A percentile compares a stretch with the other conserved stretches of the same genome.
These are phyloP conservation scores for Solioccasus polychromus DNA, from an alignment of 768 basidiomycete species.

Conservation along the genomic window DNA sequence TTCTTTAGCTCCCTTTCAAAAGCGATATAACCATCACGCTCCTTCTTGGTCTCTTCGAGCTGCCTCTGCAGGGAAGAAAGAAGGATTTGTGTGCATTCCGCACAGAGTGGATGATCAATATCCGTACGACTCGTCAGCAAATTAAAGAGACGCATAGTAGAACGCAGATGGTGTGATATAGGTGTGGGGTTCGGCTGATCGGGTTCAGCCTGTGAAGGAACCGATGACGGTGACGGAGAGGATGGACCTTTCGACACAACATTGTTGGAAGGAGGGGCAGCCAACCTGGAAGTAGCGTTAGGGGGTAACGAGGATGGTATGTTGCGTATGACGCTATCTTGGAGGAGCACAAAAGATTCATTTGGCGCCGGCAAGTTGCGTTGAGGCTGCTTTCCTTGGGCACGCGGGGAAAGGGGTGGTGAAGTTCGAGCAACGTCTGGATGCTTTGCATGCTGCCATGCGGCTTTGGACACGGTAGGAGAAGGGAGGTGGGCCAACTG, in stretches of 20 bases:
- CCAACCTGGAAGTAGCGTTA: conserved; percentile 42
- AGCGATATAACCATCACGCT: conserved; percentile 89
- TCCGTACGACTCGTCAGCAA: conserved; percentile 73
- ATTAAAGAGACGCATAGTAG: conserved; percentile 72
- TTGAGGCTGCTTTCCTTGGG: conserved; percentile 60
- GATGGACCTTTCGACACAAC: conserved; percentile 22
- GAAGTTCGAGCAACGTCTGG: conserved; percentile 32
- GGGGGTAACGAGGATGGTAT: conserved; percentile 57
- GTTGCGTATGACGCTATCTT: conserved; percentile 74
- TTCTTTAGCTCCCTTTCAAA: conserved; percentile 87
- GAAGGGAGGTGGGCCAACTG: conserved; percentile 47
- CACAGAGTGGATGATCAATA: conserved; percentile 91
- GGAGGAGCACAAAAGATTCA: conserved; percentile 89
- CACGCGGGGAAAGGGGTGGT: conserved; percentile 48
- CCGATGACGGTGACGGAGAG: conserved; percentile 24
- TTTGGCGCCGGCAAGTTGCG: conserved; percentile 57
- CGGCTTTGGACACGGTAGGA: conserved; percentile 52
- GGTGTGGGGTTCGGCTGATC: conserved; percentile 67
- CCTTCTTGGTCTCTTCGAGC: conserved; percentile 87
- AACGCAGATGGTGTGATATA: conserved; percentile 73
- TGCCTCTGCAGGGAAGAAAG: conserved; percentile 72
- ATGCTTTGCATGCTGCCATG: conserved; percentile 60
- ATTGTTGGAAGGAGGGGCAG: conserved; percentile 35
- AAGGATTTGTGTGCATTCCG: conserved; percentile 87
- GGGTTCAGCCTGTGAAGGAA: conserved; percentile 41